These are phyloP conservation scores for Apiotrichum montevideense DNA, from an alignment of 1,284 basidiomycete species.

Conservation along the genomic window DNA sequence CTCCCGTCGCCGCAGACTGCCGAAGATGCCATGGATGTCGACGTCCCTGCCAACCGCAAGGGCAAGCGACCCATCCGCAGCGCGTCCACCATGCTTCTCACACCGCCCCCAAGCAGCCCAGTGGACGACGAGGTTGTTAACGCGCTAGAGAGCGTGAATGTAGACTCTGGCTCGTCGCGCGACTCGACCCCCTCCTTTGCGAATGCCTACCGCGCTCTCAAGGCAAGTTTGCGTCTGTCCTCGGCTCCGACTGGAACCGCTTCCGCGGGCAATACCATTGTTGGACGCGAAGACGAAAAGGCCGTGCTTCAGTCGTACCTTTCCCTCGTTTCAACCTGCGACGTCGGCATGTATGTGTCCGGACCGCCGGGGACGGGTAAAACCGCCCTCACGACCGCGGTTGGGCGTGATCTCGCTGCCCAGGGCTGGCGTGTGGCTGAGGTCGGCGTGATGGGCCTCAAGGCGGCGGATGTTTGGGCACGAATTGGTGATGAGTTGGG, in stretches of 20 bases:
- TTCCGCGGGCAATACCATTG: slow-evolving; percentile 21
- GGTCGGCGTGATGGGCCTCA: slow-evolving; percentile 45
- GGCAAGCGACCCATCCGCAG: slow-evolving; percentile 5
- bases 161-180: not conserved
- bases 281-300: slow-evolving; percentile 44
- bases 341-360: slow-evolving; percentile 44
- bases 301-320: slow-evolving; percentile 32
- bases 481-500: slow-evolving; percentile 29
- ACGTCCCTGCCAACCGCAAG: slow-evolving; percentile 29
- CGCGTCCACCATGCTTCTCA: slow-evolving; percentile 14
- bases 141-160: slow-evolving; percentile 9
- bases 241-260: slow-evolving; percentile 9
- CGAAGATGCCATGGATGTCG: slow-evolving; percentile 22
- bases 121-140: slow-evolving; percentile 6
- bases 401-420: slow-evolving; percentile 25
- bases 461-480: slow-evolving; percentile 35
- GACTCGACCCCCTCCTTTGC: not conserved
- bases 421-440: slow-evolving; percentile 39
- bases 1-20: slow-evolving; percentile 15
- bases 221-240: slow-evolving; percentile 38
- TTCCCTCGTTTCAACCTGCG: slow-evolving; percentile 17
- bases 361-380: slow-evolving; percentile 49
- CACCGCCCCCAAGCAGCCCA: slow-evolving; percentile 32
- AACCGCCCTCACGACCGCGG: slow-evolving; percentile 43
- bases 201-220: slow-evolving; percentile 44